A percentile compares a stretch with the other conserved stretches of the same genome.
These are phyloP conservation scores for Talaromyces thailandensis DNA, from an alignment of 495 filamentous ascomycete species.

Conservation along the genomic window DNA sequence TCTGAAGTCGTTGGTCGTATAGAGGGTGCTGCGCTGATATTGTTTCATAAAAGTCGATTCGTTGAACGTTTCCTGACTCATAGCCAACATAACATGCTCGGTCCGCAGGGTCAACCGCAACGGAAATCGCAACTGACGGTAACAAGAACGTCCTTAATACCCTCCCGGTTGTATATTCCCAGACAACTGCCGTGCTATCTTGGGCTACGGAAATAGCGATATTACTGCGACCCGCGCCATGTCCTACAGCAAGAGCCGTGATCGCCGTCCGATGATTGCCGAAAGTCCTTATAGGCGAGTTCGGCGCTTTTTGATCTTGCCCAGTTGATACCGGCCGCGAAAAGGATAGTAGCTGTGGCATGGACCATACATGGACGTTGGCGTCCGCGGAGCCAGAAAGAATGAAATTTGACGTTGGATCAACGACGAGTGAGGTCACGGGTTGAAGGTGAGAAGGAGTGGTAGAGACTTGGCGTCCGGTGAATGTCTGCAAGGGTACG, in stretches of 20 bases:
- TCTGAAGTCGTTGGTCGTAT: constrained; percentile 43
- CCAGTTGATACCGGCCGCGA: constrained; percentile 26
- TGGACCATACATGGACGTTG: constrained; percentile 82
- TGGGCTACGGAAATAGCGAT: constrained; percentile 69
- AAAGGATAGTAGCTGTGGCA: constrained; percentile 64
- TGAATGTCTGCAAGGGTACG: constrained; percentile 53
- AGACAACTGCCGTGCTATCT: constrained; percentile 75
- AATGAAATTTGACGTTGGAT: constrained; percentile 66
- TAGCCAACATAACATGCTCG: constrained; percentile 75
- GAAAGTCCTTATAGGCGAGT: constrained; percentile 55
- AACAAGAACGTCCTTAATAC: constrained; percentile 73
- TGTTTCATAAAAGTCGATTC: constrained; percentile 65
- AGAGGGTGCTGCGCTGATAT: constrained; percentile 41
- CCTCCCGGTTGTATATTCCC: constrained; percentile 76
- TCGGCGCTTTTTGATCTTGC: constrained; percentile 31
- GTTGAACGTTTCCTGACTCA: constrained; percentile 74
- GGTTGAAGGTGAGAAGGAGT: constrained; percentile 78
- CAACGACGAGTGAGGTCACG: constrained; percentile 65
- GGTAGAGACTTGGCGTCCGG: constrained; percentile 82
- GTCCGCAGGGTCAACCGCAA: constrained; percentile 75
- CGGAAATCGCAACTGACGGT: constrained; percentile 56
- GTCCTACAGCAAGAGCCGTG: constrained; percentile 57
- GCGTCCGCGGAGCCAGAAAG: constrained; percentile 85
- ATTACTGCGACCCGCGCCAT: constrained; percentile 58
- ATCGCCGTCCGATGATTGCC: constrained; percentile 75